phyloP scores from a whole-genome alignment of 768 basidiomycete genomes.

The Termitomyces sp. region DNA sequence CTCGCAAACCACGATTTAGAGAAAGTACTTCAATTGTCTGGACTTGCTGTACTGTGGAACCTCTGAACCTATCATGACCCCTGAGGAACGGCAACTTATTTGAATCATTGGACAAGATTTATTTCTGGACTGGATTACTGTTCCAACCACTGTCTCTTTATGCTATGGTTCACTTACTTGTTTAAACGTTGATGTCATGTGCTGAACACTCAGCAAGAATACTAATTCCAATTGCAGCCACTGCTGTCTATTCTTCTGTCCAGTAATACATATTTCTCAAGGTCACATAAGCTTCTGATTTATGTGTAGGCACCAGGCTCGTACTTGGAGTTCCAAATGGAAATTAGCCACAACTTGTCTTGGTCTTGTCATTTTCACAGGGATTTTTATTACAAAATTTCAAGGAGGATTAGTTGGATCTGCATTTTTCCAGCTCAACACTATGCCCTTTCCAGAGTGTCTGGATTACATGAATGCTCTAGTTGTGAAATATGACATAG shows the following conservation, averaged over 20 bases:
- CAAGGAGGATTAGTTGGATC: neutral
- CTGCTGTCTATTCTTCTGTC: neutral
- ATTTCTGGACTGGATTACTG: neutral
- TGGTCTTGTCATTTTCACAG: neutral
- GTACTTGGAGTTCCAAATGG: neutral
- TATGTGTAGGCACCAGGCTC: neutral
- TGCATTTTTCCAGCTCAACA: neutral
- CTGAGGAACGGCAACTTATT: neutral
- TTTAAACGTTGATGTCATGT: neutral
- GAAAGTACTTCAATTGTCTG: no score
- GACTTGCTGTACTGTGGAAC: no score
- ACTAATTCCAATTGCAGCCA: neutral
- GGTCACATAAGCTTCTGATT: neutral
- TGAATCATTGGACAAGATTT: neutral
- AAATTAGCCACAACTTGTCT: neutral
- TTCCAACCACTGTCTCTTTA: neutral
- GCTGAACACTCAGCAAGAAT: neutral
- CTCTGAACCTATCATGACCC: neutral
- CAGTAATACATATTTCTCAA: neutral
- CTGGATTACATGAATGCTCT: neutral
- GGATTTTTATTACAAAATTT: neutral
- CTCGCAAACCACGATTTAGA: no score
- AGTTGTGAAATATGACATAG: neutral
- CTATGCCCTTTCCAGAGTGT: neutral
- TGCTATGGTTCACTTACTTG: neutral